These are phyloP conservation scores for Naganishia vishniacii DNA, from an alignment of 768 basidiomycete species.

Conservation along the genomic window DNA sequence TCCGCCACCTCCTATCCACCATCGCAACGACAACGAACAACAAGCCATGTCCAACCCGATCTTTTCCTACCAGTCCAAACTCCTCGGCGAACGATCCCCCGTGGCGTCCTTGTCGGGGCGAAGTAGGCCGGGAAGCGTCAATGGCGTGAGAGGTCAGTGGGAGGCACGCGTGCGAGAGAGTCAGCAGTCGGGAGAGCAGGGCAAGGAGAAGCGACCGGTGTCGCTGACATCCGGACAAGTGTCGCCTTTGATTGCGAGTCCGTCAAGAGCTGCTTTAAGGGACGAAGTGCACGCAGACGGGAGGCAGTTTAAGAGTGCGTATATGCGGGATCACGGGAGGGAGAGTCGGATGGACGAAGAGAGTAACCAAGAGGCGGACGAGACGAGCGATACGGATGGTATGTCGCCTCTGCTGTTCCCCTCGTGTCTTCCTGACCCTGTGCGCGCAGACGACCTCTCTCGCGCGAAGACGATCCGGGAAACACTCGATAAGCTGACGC, in stretches of 20 bases:
- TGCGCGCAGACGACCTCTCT: background rate
- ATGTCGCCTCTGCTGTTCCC: background rate
- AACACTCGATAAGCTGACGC: background rate
- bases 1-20: too few species aligned
- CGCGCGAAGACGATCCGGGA: background rate
- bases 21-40: too few species aligned
- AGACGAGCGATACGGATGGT: background rate
- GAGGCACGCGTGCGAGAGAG: background rate
- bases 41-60: background rate
- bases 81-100: conserved; percentile 2
- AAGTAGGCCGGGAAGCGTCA: background rate
- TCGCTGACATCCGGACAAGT: too few species aligned
- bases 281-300: background rate
- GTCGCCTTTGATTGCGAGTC: background rate
- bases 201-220: too few species aligned
- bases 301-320: conserved; percentile 60
- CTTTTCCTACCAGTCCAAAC: conserved; percentile 16
- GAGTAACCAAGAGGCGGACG: too few species aligned
- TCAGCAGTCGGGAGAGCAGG: background rate
- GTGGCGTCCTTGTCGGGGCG: background rate
- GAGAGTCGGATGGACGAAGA: too few species aligned
- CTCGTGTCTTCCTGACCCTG: too few species aligned
- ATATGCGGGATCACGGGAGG: too few species aligned
- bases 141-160: conserved; percentile 3
- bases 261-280: background rate